Conservation (phyloP, 805 yeast genomes). For the Ogataea ganodermae region DNA sequence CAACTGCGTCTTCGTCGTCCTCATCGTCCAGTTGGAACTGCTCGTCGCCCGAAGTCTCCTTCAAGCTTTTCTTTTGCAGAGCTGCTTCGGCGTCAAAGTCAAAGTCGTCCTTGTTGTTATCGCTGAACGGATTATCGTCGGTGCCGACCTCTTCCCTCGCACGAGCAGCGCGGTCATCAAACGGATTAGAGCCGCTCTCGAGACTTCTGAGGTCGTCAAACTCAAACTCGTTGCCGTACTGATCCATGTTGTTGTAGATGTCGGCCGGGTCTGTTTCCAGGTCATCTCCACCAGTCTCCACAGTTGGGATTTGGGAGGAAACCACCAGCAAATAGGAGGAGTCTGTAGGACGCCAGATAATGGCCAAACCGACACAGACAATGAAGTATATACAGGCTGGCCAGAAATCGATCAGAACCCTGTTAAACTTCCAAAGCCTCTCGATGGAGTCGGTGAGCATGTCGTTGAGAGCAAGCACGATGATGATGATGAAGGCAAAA, state of each 20-base stretch:
- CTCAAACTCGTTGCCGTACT: constrained; percentile 57
- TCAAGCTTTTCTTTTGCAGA: constrained; percentile 28
- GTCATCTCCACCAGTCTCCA: constrained; percentile 57
- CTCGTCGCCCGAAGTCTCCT: constrained; percentile 21
- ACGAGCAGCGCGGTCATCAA: constrained; percentile 21
- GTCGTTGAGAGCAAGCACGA: constrained; percentile 72
- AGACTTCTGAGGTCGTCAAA: constrained; percentile 57
- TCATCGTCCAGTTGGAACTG: constrained; percentile 35
- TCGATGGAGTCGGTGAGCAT: constrained; percentile 77
- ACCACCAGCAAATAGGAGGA: constrained; percentile 94
- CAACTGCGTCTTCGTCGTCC: constrained; percentile 24
- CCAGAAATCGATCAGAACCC: constrained; percentile 91
- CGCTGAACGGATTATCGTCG: constrained; percentile 35
- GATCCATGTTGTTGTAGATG: constrained; percentile 32
- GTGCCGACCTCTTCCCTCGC: background rate
- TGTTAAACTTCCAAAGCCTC: constrained; percentile 88
- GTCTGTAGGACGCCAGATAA: constrained; percentile 97
- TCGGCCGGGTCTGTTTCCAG: constrained; percentile 27
- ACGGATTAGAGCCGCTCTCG: constrained; percentile 43
- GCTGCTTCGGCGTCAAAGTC: constrained; percentile 36
- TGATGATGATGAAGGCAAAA: constrained; percentile 68
- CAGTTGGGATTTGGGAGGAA: constrained; percentile 81
- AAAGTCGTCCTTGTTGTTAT: constrained; percentile 24
- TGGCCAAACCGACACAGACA: constrained; percentile 79
- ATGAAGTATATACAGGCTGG: constrained; percentile 84